A percentile compares a stretch with the other conserved stretches of the same genome.
phyloP scores from a whole-genome alignment of 2,329 filamentous ascomycete genomes.

The Colletotrichum salicis region DNA sequence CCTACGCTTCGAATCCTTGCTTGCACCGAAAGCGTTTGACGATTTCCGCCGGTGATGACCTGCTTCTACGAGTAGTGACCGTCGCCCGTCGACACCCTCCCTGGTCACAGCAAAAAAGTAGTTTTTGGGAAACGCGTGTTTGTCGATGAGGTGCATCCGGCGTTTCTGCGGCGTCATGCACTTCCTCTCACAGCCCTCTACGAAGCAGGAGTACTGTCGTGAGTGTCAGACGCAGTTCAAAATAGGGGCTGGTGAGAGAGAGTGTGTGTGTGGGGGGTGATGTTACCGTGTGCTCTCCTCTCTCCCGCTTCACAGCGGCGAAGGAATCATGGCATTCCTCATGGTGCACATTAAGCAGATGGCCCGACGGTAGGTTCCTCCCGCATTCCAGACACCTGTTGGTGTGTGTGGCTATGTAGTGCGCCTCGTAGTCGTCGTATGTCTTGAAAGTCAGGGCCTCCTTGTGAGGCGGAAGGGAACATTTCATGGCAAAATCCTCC shows the following conservation, averaged over 20 bases:
- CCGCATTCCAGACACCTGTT: conserved; percentile 88
- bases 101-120: conserved; percentile 91
- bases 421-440: conserved; percentile 85
- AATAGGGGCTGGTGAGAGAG: neutral
- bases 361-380: conserved; percentile 87
- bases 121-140: conserved; percentile 89
- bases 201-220: conserved; percentile 83
- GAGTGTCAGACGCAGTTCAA: conserved; percentile 32
- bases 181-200: conserved; percentile 86
- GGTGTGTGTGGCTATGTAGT: conserved; percentile 83
- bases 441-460: conserved; percentile 76
- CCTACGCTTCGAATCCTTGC: conserved; percentile 47
- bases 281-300: conserved; percentile 85
- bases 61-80: conserved; percentile 77
- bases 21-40: conserved; percentile 47
- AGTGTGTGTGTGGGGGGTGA: no score
- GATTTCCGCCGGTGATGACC: conserved; percentile 61
- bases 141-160: conserved; percentile 89
- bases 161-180: conserved; percentile 87
- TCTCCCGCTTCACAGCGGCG: conserved; percentile 74
- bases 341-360: conserved; percentile 85
- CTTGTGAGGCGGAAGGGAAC: conserved; percentile 82
- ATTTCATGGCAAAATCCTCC: conserved; percentile 71
- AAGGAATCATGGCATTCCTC: conserved; percentile 92
- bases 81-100: conserved; percentile 86